Evolutionary conservation across 805 yeast genomes (phyloP).

Genomic region (Monosporozyma unispora): DNA sequence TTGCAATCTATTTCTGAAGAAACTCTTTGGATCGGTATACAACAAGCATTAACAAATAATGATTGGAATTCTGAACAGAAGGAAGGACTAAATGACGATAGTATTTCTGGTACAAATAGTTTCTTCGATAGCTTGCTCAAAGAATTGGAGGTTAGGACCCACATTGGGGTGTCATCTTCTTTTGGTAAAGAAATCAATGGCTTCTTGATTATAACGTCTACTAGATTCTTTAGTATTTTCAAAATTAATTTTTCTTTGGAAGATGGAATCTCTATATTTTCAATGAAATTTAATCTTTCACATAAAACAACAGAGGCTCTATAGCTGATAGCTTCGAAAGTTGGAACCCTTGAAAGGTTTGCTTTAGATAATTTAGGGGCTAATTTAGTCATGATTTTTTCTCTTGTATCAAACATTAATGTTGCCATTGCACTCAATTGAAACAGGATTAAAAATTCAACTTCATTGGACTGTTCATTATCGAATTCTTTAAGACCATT

Average conservation of each 20-base stretch:
- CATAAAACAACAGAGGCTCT: slow-evolving; percentile 36
- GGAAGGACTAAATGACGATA: slow-evolving; percentile 4
- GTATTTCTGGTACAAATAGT: slow-evolving; percentile 7
- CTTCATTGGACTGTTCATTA: slow-evolving; percentile 26
- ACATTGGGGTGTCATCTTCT: slow-evolving; percentile 32
- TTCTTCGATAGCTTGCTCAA: slow-evolving; percentile 31
- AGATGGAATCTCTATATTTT: slow-evolving; percentile 31
- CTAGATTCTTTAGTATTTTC: slow-evolving; percentile 40
- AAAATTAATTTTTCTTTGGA: slow-evolving; percentile 35
- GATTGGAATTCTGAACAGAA: slow-evolving; percentile 11
- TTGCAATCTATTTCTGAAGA: slow-evolving; percentile 22
- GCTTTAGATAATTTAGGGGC: slow-evolving; percentile 30
- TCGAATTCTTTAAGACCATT: slow-evolving; percentile 34
- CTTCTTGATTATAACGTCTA: slow-evolving; percentile 43
- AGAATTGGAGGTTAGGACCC: slow-evolving; percentile 44
- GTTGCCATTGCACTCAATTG: slow-evolving; percentile 46
- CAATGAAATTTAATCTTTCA: slow-evolving; percentile 29
- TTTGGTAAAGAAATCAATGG: slow-evolving; percentile 25
- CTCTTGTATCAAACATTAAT: slow-evolving; percentile 55
- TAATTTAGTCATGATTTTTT: slow-evolving; percentile 47
- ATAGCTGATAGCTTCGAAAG: slow-evolving; percentile 53
- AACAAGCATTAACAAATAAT: slow-evolving; percentile 27
- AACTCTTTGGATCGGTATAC: slow-evolving; percentile 19
- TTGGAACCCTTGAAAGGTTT: slow-evolving; percentile 40
- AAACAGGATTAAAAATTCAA: slow-evolving; percentile 39